Evolutionary conservation across 225 moss, liverwort and hornwort species (phyloP).

Genomic region (Thuidium tamariscinum): DNA sequence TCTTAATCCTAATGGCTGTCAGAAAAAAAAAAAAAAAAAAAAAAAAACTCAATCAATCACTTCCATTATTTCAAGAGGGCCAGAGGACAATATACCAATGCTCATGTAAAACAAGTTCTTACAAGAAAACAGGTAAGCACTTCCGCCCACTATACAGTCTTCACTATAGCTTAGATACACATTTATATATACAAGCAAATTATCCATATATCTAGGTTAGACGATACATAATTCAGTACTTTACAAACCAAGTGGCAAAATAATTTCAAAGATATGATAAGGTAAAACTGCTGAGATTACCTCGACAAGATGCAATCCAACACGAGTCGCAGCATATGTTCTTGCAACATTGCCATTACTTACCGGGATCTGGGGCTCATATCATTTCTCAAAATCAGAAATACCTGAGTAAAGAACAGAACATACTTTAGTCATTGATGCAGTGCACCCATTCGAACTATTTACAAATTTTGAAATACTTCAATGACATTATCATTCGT

Average conservation of each 20-base stretch:
- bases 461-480: not conserved
- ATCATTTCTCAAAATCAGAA: not conserved
- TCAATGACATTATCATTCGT: no score
- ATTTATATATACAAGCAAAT: not conserved
- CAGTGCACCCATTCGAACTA: not conserved
- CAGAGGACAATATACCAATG: not conserved
- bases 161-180: not conserved
- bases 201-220: not conserved
- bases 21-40: not conserved
- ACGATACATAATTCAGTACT: not conserved
- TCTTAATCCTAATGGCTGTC: constrained; percentile 62
- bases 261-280: not conserved
- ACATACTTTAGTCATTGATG: not conserved
- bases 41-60: not conserved
- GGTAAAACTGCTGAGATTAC: not conserved
- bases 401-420: not conserved
- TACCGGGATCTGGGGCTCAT: constrained; percentile 49
- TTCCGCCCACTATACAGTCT: not conserved
- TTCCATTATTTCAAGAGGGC: not conserved
- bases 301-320: constrained; percentile 65
- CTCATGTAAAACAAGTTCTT: not conserved
- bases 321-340: constrained; percentile 60
- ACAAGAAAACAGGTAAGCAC: not conserved
- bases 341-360: no score
- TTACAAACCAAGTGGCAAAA: not conserved